Base-by-base conservation (phyloP, 2,329 filamentous ascomycete species). In the Alternaria viburni region DNA sequence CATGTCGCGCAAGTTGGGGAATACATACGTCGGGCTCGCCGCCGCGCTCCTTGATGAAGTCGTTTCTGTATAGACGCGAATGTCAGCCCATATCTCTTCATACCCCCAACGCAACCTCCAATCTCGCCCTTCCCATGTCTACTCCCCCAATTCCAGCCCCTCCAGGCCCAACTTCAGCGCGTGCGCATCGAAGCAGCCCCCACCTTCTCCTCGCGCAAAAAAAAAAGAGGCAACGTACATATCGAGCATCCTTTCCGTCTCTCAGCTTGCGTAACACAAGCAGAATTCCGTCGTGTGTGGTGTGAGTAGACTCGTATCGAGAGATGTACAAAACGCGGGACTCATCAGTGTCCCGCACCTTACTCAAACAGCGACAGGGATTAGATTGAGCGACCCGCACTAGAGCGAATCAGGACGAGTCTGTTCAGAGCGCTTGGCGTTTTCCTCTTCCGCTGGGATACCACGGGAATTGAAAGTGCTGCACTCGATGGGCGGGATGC, bases 11-110 rank as follows among this genome's bases (percentile, higher is more conserved):
- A 19, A 49, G 30, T 43, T 4, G 32, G 44, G 36, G 28, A 54
- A 28, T n/a, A 45, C 60, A 21, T 45, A 62, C 60, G 78, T 97
- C 91, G 15, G 93, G 93, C 83, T 98, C 89, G 73, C 96, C 96
- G 70, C 95, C 96, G 74, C 93, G 91, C 81, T 97, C 93, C 78
- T 87, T 77, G 73, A 85, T 84, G 77, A 85, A 86, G 74, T 85
- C 84, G 74, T 84, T 83, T 62, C 83, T 79, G 75, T 54, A 32
- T 4, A 36, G 82, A 69, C 67, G 69, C 43, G 61, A 47, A 64
- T 61, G 54, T 74, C 56, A 74, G 67, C 55, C 21, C 11, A 19
- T 21, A 12, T 57, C 13, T 21, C 30, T 62, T 41, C 17, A 36
- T 13, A 13, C 4, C 13, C 19, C 41, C 28, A 41, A 41, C 36